Conservation (phyloP, 192 early-diverging fungal genomes). For the Coemansia sp. region DNA sequence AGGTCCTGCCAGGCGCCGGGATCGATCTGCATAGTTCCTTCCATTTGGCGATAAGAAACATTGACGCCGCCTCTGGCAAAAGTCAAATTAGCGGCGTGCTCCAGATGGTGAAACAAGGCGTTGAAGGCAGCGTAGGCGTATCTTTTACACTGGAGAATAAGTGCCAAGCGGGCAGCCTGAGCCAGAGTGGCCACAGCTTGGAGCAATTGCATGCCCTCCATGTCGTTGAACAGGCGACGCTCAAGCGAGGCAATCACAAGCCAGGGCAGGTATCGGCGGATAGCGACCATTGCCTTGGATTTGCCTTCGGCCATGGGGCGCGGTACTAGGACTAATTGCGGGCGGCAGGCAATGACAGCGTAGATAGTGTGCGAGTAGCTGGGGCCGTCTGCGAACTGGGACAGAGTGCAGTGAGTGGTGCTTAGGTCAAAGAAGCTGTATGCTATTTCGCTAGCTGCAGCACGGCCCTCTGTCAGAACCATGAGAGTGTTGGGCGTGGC, state of each 20-base stretch:
- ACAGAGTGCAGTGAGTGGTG: slow-evolving; percentile 36
- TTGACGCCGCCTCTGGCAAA: slow-evolving; percentile 28
- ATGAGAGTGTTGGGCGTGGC: slow-evolving; percentile 30
- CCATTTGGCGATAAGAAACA: slow-evolving; percentile 42
- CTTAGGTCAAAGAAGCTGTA: slow-evolving; percentile 42
- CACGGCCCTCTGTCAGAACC: slow-evolving; percentile 49
- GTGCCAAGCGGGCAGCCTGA: slow-evolving; percentile 21
- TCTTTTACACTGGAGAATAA: slow-evolving; percentile 32
- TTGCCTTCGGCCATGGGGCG: slow-evolving; percentile 41
- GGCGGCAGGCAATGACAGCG: slow-evolving; percentile 29
- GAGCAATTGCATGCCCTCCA: slow-evolving; percentile 21
- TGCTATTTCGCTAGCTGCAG: slow-evolving; percentile 42
- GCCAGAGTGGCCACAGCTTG: slow-evolving; percentile 23
- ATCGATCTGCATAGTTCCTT: slow-evolving; percentile 54
- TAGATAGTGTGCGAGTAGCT: slow-evolving; percentile 55
- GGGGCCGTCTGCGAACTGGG: slow-evolving; percentile 48
- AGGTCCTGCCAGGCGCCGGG: slow-evolving; percentile 50
- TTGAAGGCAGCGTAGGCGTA: slow-evolving; percentile 51
- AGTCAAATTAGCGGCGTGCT: slow-evolving; percentile 6
- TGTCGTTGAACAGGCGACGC: slow-evolving; percentile 34
- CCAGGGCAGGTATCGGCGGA: slow-evolving; percentile 54
- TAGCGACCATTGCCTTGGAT: slow-evolving; percentile 48
- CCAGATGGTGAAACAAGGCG: slow-evolving; percentile 39
- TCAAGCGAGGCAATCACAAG: slow-evolving; percentile 27
- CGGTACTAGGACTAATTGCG: slow-evolving; percentile 43